phyloP scores from a whole-genome alignment of 257 asterid genomes.

The Knoxia roxburghii region DNA sequence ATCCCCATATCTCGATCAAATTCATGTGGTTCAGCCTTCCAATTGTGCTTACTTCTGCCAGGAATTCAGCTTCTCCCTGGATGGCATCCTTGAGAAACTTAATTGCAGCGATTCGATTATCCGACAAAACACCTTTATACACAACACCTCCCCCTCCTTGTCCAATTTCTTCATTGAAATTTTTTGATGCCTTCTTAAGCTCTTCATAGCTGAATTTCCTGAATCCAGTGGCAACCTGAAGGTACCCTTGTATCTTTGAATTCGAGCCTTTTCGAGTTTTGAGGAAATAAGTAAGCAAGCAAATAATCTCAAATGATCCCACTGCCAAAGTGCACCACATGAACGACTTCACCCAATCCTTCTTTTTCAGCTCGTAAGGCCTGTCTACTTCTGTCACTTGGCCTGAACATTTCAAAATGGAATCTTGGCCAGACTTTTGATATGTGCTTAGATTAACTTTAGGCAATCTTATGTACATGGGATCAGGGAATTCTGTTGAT shows the following conservation, averaged over 20 bases:
- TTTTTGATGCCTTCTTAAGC: constrained; percentile 31
- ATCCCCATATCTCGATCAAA: constrained; percentile 28
- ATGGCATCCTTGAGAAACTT: constrained; percentile 24
- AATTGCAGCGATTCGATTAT: constrained; percentile 31
- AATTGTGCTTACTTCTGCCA: constrained; percentile 26
- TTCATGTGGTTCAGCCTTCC: constrained; percentile 35
- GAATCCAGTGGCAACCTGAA: constrained; percentile 32
- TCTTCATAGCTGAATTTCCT: constrained; percentile 34
- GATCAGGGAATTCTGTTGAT: not conserved
- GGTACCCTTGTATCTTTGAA: constrained; percentile 15
- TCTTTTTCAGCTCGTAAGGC: constrained; percentile 4
- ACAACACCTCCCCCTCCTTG: constrained; percentile 38
- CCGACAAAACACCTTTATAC: constrained; percentile 31
- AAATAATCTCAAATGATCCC: constrained; percentile 19
- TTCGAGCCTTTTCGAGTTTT: constrained; percentile 12
- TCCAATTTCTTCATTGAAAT: constrained; percentile 39
- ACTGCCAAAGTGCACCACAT: constrained; percentile 14
- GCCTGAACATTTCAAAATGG: constrained; percentile 8
- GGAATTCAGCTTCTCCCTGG: constrained; percentile 41
- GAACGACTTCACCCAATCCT: constrained; percentile 6
- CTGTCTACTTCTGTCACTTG: not conserved
- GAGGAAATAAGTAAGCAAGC: constrained; percentile 20
- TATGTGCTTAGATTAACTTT: not conserved
- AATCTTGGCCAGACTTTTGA: not conserved
- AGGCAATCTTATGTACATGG: constrained; percentile 26